Conservation (phyloP, 1,284 basidiomycete genomes). For the Pyrrhoderma lamaoense region DNA sequence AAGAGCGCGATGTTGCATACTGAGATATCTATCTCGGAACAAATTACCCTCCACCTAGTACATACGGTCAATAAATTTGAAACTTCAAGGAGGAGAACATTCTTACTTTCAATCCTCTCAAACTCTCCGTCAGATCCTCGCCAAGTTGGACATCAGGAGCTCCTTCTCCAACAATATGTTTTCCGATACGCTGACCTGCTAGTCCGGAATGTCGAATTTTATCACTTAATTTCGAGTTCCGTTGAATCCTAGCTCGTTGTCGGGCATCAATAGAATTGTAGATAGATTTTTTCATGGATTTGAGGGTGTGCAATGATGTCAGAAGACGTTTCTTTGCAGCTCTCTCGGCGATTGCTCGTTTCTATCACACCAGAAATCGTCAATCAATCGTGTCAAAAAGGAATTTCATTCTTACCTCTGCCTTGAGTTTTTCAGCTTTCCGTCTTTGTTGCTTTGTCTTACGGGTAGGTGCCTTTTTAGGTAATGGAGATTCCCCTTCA, state of each 20-base stretch:
- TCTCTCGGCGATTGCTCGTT: conserved; percentile 54
- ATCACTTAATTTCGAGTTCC: conserved; percentile 33
- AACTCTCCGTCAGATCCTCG: conserved; percentile 84
- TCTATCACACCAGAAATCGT: conserved; percentile 33
- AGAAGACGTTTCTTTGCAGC: conserved; percentile 51
- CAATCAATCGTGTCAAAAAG: conserved; percentile 3
- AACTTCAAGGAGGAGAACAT: background rate
- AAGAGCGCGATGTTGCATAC: conserved; percentile 70
- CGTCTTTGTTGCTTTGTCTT: conserved; percentile 73
- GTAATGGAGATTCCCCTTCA: conserved; percentile 27
- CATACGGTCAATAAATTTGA: background rate
- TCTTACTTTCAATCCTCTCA: conserved; percentile 76
- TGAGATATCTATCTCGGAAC: conserved; percentile 84
- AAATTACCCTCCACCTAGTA: conserved; percentile 85
- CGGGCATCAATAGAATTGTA: conserved; percentile 34
- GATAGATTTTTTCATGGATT: conserved; percentile 41
- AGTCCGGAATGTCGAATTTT: conserved; percentile 48
- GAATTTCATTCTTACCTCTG: conserved; percentile 46
- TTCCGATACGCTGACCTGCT: conserved; percentile 65
- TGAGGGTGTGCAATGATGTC: conserved; percentile 47
- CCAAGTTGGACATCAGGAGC: conserved; percentile 83
- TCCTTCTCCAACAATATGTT: conserved; percentile 64
- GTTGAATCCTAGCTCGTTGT: conserved; percentile 38
- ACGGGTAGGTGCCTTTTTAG: conserved; percentile 44
- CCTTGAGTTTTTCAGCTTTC: conserved; percentile 50